These are phyloP conservation scores for Sclerospora graminicola DNA, from an alignment of 352 stramenopile genomes.

Conservation along the genomic window DNA sequence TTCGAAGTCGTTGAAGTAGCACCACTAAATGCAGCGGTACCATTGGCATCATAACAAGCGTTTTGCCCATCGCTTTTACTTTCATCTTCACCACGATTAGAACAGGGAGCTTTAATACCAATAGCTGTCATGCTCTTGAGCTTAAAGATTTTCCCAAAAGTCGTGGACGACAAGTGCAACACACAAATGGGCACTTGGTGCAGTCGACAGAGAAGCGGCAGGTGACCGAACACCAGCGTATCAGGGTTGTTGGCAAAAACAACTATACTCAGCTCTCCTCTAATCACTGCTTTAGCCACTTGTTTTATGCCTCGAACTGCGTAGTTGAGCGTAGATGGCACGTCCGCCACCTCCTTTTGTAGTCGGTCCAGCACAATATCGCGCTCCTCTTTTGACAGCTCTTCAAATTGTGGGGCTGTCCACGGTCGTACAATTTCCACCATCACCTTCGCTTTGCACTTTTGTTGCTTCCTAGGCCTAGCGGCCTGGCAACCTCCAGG, in stretches of 20 bases:
- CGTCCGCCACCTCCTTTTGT: slow-evolving; percentile 41
- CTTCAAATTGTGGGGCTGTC: slow-evolving; percentile 38
- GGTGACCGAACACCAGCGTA: slow-evolving; percentile 40
- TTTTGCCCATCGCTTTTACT: background rate
- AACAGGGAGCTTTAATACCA: slow-evolving; percentile 25
- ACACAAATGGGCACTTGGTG: slow-evolving; percentile 60
- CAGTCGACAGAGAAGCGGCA: slow-evolving; percentile 58
- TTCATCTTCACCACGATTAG: background rate
- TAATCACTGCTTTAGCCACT: slow-evolving; percentile 32
- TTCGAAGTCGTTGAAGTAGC: slow-evolving; percentile 1
- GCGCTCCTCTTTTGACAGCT: slow-evolving; percentile 58
- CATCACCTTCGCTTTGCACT: slow-evolving; percentile 6
- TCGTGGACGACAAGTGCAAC: slow-evolving; percentile 60
- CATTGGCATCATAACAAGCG: background rate
- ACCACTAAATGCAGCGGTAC: background rate
- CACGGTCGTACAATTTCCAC: slow-evolving; percentile 29
- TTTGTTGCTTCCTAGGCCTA: slow-evolving; percentile 7
- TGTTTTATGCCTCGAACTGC: slow-evolving; percentile 50
- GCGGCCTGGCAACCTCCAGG: background rate
- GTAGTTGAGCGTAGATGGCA: slow-evolving; percentile 13
- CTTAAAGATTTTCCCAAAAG: slow-evolving; percentile 42
- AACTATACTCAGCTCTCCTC: slow-evolving; percentile 38
- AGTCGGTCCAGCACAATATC: slow-evolving; percentile 74
- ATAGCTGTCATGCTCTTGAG: slow-evolving; percentile 47
- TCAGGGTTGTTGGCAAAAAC: slow-evolving; percentile 63